Evolutionary conservation across 2,329 filamentous ascomycete genomes (phyloP), one percentile per base, ranked within the genome.

Genomic region (Aspergillus sp.): DNA sequence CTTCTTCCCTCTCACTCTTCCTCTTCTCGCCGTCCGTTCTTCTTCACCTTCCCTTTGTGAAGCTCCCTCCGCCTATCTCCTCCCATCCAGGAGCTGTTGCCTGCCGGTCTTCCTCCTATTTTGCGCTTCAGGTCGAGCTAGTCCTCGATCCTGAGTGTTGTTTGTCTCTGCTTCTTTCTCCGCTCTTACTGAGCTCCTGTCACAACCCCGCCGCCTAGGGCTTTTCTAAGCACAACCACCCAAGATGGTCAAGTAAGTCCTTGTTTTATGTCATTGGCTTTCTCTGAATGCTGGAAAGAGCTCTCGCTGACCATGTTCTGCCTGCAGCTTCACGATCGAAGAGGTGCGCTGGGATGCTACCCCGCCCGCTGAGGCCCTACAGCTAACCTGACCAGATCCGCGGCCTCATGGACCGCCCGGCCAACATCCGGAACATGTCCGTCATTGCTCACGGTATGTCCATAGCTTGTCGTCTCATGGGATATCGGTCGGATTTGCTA

Each of bases 161-260:
- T 55, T 52, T 52, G 52, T 47, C 48, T 52, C 40, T 46, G 48
- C 49, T 42, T 46, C 37, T 40, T 39, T 44, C 37, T 36, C 31
- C 14, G 24, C 26, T 28, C 36, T 41, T 14, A 26, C n/a, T n/a
- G n/a, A n/a, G 13, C 25, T 26, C 12, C 14, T 41, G 41, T 48
- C 45, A 44, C 43, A 53, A 54, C 58, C 58, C 57, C 57, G 57
- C 58, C 58, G 60, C 56, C 53, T 57, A 40, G 55, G 57, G 55
- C 36, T 43, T 55, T 55, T 35, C 49, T 42, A 40, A 43, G 41
- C 51, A 54, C 56, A 54, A 56, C 84, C 86, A 84, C 86, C 73
- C 82, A 95, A 86, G 68, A 98, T 98, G 91, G 91, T 98, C 68
- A 95, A 96, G 88, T 95, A 82, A 82, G 88, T 89, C 35, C 28